Percentiles rank a stretch among this genome's conserved stretches.
These are phyloP conservation scores for Kodamaea kakaduensis DNA, from an alignment of 805 yeast species.

Conservation along the genomic window DNA sequence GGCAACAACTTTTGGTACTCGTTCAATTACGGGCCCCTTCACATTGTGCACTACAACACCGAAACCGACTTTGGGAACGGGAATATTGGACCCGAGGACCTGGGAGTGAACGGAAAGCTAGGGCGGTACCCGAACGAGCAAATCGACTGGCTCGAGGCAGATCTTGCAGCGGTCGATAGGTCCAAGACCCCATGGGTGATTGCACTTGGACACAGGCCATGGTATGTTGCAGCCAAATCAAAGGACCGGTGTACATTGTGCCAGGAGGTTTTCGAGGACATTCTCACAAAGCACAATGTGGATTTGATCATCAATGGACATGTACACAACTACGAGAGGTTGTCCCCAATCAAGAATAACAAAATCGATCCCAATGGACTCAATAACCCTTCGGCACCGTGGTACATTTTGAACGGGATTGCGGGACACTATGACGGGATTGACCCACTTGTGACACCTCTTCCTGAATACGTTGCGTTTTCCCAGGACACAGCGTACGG, in stretches of 20 bases:
- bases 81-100: conserved; percentile 13
- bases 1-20: conserved; percentile 17
- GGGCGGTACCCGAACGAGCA: conserved; percentile 13
- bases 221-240: conserved; percentile 13
- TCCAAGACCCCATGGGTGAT: conserved; percentile 15
- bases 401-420: conserved; percentile 15
- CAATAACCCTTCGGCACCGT: conserved; percentile 14
- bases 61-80: conserved; percentile 16
- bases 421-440: conserved; percentile 17
- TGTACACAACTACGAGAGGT: conserved; percentile 14
- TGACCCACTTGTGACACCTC: conserved; percentile 9
- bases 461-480: conserved; percentile 12
- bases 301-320: conserved; percentile 13
- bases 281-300: conserved; percentile 11
- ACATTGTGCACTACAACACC: conserved; percentile 12
- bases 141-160: conserved; percentile 12
- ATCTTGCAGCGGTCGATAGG: conserved; percentile 13
- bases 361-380: conserved; percentile 13
- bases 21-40: conserved; percentile 14
- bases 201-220: conserved; percentile 15
- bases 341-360: conserved; percentile 10
- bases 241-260: conserved; percentile 10
- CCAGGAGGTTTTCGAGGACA: conserved; percentile 13
- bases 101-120: conserved; percentile 11
- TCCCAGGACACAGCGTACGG: conserved; percentile 15